phyloP scores from a whole-genome alignment of 441 rosid species.

The Pelargonium australe region DNA sequence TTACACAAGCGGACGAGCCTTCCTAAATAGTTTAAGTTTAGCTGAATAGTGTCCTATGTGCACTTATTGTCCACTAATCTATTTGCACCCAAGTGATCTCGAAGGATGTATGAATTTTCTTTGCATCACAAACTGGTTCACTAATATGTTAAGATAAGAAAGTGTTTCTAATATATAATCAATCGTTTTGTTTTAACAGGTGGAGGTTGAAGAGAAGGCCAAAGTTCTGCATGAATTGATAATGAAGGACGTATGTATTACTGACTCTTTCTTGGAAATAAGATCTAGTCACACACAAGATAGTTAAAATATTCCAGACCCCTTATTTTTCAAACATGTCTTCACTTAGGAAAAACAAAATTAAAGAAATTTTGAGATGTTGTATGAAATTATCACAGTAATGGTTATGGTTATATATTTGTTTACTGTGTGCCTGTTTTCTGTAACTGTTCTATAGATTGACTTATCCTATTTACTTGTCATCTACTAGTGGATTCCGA shows the following conservation, averaged over 20 bases:
- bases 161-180: background rate
- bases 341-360: no score
- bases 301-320: background rate
- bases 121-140: background rate
- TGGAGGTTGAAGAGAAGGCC: slow-evolving; percentile 42
- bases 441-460: background rate
- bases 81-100: no score
- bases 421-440: no score
- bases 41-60: background rate
- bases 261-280: background rate
- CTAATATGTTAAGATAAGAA: background rate
- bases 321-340: no score
- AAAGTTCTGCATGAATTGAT: slow-evolving; percentile 40
- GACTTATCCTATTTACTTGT: slow-evolving; percentile 1
- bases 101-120: background rate
- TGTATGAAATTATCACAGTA: background rate
- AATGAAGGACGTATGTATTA: slow-evolving; percentile 36
- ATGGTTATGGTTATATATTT: background rate
- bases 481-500: slow-evolving; percentile 34
- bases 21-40: slow-evolving; percentile 5
- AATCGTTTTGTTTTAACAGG: slow-evolving; percentile 24
- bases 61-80: no score
- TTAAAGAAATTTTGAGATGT: no score
- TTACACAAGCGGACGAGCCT: background rate
- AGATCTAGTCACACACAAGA: background rate